Evolutionary conservation across 371 early-diverging fungal species (phyloP), one percentile per base, ranked within the genome.

Genomic region (Thermomucor indicae-seudaticae): DNA sequence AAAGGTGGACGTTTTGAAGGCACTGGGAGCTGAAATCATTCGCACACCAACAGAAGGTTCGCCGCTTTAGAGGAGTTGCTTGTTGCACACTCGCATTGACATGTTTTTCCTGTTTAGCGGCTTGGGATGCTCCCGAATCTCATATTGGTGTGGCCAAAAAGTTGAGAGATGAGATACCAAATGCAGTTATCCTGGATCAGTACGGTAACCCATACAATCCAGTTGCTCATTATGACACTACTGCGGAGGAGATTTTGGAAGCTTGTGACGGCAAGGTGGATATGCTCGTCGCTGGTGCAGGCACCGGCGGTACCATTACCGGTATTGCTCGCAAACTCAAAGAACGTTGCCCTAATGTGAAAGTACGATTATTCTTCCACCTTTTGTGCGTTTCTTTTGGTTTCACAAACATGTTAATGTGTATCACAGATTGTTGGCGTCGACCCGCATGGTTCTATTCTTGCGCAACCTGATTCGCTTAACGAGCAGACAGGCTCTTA

Each of bases 231-330:
- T 96, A 96, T 64, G 89, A 96, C 55, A 81, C 80, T 57, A 92
- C 91, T n/a, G 92, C 91, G 5, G 91, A 91, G 61, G 92, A 92
- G 67, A 87, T 91, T 38, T 71, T 89, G 69, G 66, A 88, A 25
- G 82, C 92, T 27, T 91, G 92, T 59, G 88, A 86, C 55, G 91
- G 90, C 46, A 80, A 92, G 57, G 64, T 96, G n/a, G 98, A 97
- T 64, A 93, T 97, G 93, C 75, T 97, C 49, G 94, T 98, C 28
- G 91, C 92, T 38, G 90, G 92, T 41, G 96, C 95, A 27, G 98
- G 97, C 62, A 97, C 98, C 12, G 98, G 97, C 53, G 97, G 97
- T 50, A 98, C 97, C 23, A 89, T 98, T 55, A 85, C 92, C n/a
- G 97, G 98, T 40, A 83, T 91, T 57, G 95, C 91, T 22, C 83